These are phyloP conservation scores for Fusarium xylarioides DNA, from an alignment of 2,329 filamentous ascomycete species.

Conservation along the genomic window DNA sequence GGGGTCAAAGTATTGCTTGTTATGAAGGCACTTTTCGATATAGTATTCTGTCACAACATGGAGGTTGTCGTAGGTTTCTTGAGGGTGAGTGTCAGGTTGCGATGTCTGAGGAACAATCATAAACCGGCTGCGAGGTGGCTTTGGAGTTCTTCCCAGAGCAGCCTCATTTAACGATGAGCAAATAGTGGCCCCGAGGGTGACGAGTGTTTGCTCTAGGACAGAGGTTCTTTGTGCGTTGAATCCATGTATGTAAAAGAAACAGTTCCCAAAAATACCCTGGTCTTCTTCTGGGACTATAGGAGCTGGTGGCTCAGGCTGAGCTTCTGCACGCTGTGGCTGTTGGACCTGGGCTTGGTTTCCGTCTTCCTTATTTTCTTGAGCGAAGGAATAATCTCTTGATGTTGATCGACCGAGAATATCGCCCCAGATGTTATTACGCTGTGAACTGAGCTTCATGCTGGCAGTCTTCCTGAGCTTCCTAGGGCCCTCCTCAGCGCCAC, in stretches of 20 bases:
- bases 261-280: slow-evolving; percentile 61
- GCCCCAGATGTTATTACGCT: slow-evolving; percentile 88
- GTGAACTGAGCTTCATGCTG: slow-evolving; percentile 81
- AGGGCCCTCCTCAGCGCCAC: slow-evolving; percentile 64
- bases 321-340: slow-evolving; percentile 7
- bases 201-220: slow-evolving; percentile 58
- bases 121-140: slow-evolving; percentile 53
- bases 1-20: slow-evolving; percentile 76
- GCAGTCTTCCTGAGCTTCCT: slow-evolving; percentile 89
- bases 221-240: slow-evolving; percentile 64
- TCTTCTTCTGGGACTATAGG: slow-evolving; percentile 27
- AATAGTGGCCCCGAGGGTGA: slow-evolving; percentile 58
- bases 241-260: slow-evolving; percentile 68
- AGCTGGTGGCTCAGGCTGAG: slow-evolving; percentile 12
- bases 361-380: slow-evolving; percentile 31
- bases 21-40: slow-evolving; percentile 86
- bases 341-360: slow-evolving; percentile 7
- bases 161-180: slow-evolving; percentile 55
- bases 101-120: slow-evolving; percentile 65
- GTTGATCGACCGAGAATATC: slow-evolving; percentile 74
- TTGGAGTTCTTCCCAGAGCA: slow-evolving; percentile 42
- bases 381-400: slow-evolving; percentile 49
- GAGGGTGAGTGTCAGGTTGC: slow-evolving; percentile 56
- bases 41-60: slow-evolving; percentile 86
- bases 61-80: slow-evolving; percentile 49